These are phyloP conservation scores for Penicillium verrucosum DNA, from an alignment of 2,329 filamentous ascomycete genomes.

Conservation along the genomic window DNA sequence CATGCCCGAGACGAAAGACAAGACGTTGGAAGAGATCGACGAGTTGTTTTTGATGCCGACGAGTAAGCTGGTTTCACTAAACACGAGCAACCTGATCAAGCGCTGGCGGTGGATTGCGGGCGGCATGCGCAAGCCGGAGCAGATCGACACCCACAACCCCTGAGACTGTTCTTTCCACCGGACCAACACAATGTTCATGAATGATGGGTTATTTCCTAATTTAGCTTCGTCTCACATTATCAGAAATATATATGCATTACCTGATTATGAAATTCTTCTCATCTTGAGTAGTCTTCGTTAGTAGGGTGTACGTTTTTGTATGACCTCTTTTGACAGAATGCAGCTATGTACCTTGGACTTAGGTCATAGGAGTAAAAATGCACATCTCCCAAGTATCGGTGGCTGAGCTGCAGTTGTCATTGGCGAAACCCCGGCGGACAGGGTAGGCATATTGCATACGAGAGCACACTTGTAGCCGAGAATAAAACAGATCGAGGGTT, in stretches of 20 bases:
- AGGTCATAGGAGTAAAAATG: too few relatives aligned
- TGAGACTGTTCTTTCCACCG: neutral
- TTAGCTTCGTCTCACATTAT: neutral
- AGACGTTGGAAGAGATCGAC: slow-evolving; percentile 20
- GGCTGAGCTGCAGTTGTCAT: neutral
- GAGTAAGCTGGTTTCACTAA: neutral
- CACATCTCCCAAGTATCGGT: too few relatives aligned
- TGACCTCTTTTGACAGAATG: too few relatives aligned
- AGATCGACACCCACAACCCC: neutral
- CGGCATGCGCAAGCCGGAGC: neutral
- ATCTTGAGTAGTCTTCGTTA: neutral
- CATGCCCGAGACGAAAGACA: slow-evolving; percentile 68
- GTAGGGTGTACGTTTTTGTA: neutral
- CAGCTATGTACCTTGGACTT: too few relatives aligned
- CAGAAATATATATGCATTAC: neutral
- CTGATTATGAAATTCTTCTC: neutral
- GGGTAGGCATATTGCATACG: neutral
- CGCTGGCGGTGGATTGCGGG: neutral
- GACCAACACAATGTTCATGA: neutral
- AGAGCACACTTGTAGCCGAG: neutral
- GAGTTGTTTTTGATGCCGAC: slow-evolving; percentile 5
- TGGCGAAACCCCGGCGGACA: neutral
- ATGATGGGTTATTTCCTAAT: neutral
- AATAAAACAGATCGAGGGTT: too few relatives aligned
- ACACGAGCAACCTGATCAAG: neutral